Conservation (phyloP, 1,139 yeast species). For the Candida dubliniensis region DNA sequence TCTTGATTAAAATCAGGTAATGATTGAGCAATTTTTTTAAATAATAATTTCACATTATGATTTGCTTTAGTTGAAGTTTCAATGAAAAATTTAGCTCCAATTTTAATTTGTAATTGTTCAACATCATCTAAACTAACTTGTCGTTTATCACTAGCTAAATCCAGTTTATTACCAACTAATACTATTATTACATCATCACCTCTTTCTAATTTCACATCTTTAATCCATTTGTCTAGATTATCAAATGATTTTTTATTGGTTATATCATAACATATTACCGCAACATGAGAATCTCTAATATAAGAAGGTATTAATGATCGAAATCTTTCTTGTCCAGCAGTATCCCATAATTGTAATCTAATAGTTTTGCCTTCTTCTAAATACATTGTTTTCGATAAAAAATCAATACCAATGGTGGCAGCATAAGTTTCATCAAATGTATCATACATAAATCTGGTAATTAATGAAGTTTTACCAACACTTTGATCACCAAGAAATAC, state of each 20-base stretch:
- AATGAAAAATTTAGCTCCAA: constrained; percentile 77
- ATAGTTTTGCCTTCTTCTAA: constrained; percentile 57
- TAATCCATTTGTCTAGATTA: constrained; percentile 55
- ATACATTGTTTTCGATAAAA: constrained; percentile 74
- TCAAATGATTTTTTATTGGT: constrained; percentile 82
- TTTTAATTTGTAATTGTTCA: constrained; percentile 51
- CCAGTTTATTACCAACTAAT: constrained; percentile 54
- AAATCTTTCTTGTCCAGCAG: constrained; percentile 66
- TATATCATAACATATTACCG: constrained; percentile 92
- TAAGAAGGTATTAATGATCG: constrained; percentile 74
- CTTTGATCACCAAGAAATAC: constrained; percentile 98
- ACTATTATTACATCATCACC: constrained; percentile 62
- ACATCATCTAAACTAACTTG: constrained; percentile 83
- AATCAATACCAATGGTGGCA: constrained; percentile 96
- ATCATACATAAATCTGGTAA: constrained; percentile 96
- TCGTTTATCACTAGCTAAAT: constrained; percentile 64
- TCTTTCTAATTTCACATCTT: constrained; percentile 69
- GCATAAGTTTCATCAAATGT: constrained; percentile 96
- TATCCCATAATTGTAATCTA: constrained; percentile 56
- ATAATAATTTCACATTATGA: constrained; percentile 83
- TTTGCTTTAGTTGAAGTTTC: constrained; percentile 97
- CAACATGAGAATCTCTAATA: constrained; percentile 95
- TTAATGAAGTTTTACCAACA: constrained; percentile 92
- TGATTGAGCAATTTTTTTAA: constrained; percentile 86
- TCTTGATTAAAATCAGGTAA: constrained; percentile 74